These are phyloP conservation scores for Anisodus acutangulus DNA, from an alignment of 257 asterid species.

Conservation along the genomic window DNA sequence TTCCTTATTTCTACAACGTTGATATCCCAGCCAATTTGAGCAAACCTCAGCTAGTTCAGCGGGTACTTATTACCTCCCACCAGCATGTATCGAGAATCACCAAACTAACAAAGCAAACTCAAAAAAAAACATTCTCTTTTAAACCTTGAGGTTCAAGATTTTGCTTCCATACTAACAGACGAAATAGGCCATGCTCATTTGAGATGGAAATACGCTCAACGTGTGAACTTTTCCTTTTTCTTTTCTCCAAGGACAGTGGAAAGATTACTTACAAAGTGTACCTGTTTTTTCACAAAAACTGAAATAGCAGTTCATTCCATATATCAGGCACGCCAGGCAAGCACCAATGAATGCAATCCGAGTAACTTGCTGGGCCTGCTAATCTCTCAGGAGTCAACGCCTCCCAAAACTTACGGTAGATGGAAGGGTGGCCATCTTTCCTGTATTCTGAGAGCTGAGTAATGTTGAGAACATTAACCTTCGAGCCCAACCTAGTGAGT, in stretches of 20 bases:
- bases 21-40: not conserved
- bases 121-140: not conserved
- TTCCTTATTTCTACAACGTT: not conserved
- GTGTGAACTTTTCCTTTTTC: not conserved
- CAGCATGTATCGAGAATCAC: not conserved
- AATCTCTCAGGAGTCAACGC: constrained; percentile 52
- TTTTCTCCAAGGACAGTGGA: constrained; percentile 6
- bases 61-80: not conserved
- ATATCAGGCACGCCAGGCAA: constrained; percentile 91
- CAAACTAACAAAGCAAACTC: not conserved
- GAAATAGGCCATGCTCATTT: not conserved
- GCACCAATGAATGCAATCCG: constrained; percentile 98
- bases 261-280: constrained; percentile 20
- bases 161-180: not conserved
- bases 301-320: constrained; percentile 89
- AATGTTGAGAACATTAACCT: constrained; percentile 70
- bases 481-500: constrained; percentile 56
- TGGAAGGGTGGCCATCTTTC: constrained; percentile 92
- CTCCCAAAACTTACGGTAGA: constrained; percentile 96
- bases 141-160: constrained; percentile 21
- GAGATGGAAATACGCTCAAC: constrained; percentile 8
- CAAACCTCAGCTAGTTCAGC: not conserved
- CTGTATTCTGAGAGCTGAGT: constrained; percentile 88
- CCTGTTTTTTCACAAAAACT: constrained; percentile 48
- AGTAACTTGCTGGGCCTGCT: constrained; percentile 69